Base-by-base conservation (phyloP, 2,329 filamentous ascomycete species). In the Xylaria sp. region DNA sequence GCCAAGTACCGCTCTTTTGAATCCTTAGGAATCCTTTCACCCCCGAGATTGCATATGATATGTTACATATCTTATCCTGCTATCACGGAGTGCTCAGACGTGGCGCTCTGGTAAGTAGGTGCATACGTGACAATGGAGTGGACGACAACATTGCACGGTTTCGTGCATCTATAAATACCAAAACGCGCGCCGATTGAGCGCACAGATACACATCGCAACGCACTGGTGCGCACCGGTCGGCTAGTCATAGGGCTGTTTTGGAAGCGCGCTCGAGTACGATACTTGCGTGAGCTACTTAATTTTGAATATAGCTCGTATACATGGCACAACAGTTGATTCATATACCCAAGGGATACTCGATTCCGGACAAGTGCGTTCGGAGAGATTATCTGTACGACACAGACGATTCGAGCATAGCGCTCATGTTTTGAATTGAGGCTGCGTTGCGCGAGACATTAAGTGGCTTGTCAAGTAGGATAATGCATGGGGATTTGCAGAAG, bases 401-500 rank as follows among this genome's bases (percentile, higher is more conserved):
- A 41, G 37, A 52, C 5, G n/a, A 34, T 51, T 58, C n/a, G 13
- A 63, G 48, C 46, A 20, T 32, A 34, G 51, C 61, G n/a, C 39
- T 34, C 56, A 57, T 58, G 37, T 56, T 28, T 52, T 61, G 52
- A 48, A 50, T 46, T 56, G 51, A 56, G 28, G 52, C 32, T 63
- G 44, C 6, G 54, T 66, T 64, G 55, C 54, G 66, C 62, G 46
- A 25, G 20, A 34, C 61, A 52, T 3, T 25, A 63, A 28, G 54
- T 59, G 48, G 58, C 60, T 28, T 57, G 25, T 25, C 55, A 28
- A 39, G 50, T 32, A 37, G 39, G 15, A 60, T 60, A 28, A 51
- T 55, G 63, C 56, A 55, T 60, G n/a, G n/a, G 50, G 15, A 25
- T 37, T 28, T 48, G 56, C 57, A 50, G 32, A 65, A 67, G 64